Evolutionary conservation across 257 asterid species (phyloP), one percentile per base, ranked within the genome.

Genomic region (Thymus mandschuricus): DNA sequence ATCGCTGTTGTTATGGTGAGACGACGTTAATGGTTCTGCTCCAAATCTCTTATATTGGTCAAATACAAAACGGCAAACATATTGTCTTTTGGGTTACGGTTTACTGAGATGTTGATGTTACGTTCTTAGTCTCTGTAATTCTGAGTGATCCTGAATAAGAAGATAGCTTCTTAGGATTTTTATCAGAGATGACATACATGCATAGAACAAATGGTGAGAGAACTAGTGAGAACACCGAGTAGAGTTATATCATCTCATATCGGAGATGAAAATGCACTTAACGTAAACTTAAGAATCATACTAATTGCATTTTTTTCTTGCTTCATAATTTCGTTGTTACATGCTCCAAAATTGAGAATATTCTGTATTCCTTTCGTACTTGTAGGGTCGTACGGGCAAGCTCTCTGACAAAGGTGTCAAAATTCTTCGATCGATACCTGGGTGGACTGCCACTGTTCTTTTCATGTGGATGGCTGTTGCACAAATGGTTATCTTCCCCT

Each of bases 381-480:
- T 82, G 68, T 87, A 94, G 99, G 89, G 87, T 63, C 94, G 97
- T 29, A 75, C 76, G 83, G 96, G 97, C 57, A 94, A 89, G 79
- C 93, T 94, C 69, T 78, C 99, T 10, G 93, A 89, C 15, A 81
- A 78, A 68, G 96, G 91, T 12, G 76, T 79, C 70, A 81, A 85
- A 68, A 81, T 94, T 75, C 88, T 91, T 35, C 96, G 91, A 75
- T 86, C 84, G 33, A 56, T 88, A 60, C 79, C 98, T 60, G 96
- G 92, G 54, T 94, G 99, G 99, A 94, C 97, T 5, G 99, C 99
- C 30, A 94, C 99, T 59, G 90, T 94, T 83, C 97, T 94, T 76
- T 94, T 94, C 83, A 94, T 94, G 97, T 94, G 99, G 99, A 91
- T 94, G 99, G 96, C 90, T 27, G 95, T 94, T 48, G 84, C 97